A percentile compares a stretch with the other conserved stretches of the same genome.
These are phyloP conservation scores for Spongiforma sp. DNA, from an alignment of 1,284 basidiomycete species.

Conservation along the genomic window DNA sequence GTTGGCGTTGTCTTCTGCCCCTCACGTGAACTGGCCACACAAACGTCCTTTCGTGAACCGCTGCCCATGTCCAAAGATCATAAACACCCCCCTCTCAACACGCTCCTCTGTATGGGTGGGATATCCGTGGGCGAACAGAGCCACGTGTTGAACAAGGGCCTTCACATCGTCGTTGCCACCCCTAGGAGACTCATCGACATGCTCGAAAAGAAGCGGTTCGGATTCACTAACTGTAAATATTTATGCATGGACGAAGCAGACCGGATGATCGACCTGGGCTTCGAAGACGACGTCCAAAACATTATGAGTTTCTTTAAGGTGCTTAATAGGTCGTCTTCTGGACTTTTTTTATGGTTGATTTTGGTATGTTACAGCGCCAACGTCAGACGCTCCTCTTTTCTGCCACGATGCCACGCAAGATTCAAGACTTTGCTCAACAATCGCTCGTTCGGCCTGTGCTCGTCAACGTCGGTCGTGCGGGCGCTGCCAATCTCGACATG, in stretches of 20 bases:
- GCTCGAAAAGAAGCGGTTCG: too few species aligned
- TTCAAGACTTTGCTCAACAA: conserved; percentile 95
- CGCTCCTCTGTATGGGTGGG: too few species aligned
- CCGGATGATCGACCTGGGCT: too few species aligned
- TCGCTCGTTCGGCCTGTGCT: conserved; percentile 98
- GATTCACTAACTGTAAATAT: too few species aligned
- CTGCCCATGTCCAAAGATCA: conserved; percentile 80
- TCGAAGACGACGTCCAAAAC: too few species aligned
- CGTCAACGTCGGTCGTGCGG: conserved; percentile 98
- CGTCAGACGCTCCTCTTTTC: conserved; percentile 99
- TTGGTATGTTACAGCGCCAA: too few species aligned
- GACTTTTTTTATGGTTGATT: not conserved
- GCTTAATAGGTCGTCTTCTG: conserved; percentile 27
- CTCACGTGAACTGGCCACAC: conserved; percentile 91
- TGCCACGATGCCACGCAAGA: conserved; percentile 99
- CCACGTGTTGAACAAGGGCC: conserved; percentile 86
- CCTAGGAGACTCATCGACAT: conserved; percentile 94
- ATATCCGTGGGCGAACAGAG: too few species aligned
- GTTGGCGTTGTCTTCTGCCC: conserved; percentile 96
- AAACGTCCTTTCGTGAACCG: conserved; percentile 89
- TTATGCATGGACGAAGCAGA: too few species aligned
- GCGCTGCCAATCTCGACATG: conserved; percentile 99
- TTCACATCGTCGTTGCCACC: conserved; percentile 97
- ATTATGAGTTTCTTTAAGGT: conserved; percentile 99
- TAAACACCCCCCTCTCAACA: conserved; percentile 85